Evolutionary conservation across 768 basidiomycete species (phyloP).

Genomic region (Suillus lakei): DNA sequence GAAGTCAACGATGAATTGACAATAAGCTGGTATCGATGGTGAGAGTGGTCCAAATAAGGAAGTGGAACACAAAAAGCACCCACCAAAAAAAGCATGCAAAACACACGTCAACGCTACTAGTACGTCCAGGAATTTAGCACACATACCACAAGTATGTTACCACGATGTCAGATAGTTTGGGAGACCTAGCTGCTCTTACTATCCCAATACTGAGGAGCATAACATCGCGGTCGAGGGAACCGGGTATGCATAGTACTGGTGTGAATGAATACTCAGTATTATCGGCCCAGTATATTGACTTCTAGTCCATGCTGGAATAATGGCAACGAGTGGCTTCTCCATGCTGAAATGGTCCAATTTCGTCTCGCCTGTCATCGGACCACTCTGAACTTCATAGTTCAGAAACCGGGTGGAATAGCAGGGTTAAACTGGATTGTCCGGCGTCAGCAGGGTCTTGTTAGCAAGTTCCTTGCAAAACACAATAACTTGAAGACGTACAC

Average conservation of each 20-base stretch:
- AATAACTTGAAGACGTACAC: not conserved
- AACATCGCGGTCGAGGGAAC: not conserved
- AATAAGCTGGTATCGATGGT: conserved; percentile 5
- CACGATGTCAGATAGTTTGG: not conserved
- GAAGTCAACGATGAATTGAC: not conserved
- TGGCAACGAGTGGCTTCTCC: not conserved
- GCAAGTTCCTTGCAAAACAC: not conserved
- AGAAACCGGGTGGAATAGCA: too few species aligned
- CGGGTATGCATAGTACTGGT: not conserved
- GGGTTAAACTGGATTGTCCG: not conserved
- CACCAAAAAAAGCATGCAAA: not conserved
- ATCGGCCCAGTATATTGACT: not conserved
- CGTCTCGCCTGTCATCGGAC: not conserved
- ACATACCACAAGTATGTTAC: not conserved
- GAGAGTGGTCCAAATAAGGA: not conserved
- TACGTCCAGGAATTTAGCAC: not conserved
- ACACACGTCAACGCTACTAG: not conserved
- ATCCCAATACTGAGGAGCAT: not conserved
- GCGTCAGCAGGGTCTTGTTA: not conserved
- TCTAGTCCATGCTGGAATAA: not conserved
- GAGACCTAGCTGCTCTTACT: not conserved
- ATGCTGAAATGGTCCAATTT: not conserved
- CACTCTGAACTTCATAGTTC: not conserved
- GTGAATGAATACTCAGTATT: not conserved
- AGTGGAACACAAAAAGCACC: not conserved